Base-by-base conservation (phyloP, 805 yeast species). In the Alloascoidea hylecoeti region DNA sequence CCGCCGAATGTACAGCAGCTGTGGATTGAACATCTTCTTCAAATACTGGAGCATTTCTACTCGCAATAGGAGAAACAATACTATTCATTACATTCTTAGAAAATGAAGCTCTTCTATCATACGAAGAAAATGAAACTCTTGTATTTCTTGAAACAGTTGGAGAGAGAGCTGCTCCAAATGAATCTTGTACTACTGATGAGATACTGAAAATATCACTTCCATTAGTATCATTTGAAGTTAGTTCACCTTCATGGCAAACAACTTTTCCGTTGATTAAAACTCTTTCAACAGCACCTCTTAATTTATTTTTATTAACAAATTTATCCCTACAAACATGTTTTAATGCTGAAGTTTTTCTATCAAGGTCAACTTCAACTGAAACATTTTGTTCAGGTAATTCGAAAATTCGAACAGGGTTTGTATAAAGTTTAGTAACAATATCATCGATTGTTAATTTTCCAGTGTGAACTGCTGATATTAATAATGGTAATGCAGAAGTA, bases 241-340 rank as follows among this genome's bases (percentile, higher is more conserved):
- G 57, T 40, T 71, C 72, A 47, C 95, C 95, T 55, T 89, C 96
- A 47, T 86, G 68, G 46, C 85, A 81, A 38, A 79, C 82, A 39
- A 95, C 81, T 55, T 78, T 77, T 41, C 75, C 79, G 44, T 78
- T 73, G 56, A 82, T 64, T 47, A 77, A 70, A 37, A 89, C 96
- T 58, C 96, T 75, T 59, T 86, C 95, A 52, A 89, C 80, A 51
- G 85, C 78, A 44, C 96, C 96, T 43, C 64, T 69, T 52, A 84
- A 64, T 23, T 23, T n/a, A 23, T n/a, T 23, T n/a, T 23, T 23
- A n/a, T 23, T 23, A n/a, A 23, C n/a, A 9, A 23, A 23, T 23
- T 23, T n/a, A 23, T 23, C 30, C 30, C n/a, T 23, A 9, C n/a
- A 9, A 23, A 23, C 9, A n/a, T 23, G 30, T 38, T 64, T 62